Evolutionary conservation across 2,329 filamentous ascomycete genomes (phyloP).

Genomic region (Trichoderma semiorbis): DNA sequence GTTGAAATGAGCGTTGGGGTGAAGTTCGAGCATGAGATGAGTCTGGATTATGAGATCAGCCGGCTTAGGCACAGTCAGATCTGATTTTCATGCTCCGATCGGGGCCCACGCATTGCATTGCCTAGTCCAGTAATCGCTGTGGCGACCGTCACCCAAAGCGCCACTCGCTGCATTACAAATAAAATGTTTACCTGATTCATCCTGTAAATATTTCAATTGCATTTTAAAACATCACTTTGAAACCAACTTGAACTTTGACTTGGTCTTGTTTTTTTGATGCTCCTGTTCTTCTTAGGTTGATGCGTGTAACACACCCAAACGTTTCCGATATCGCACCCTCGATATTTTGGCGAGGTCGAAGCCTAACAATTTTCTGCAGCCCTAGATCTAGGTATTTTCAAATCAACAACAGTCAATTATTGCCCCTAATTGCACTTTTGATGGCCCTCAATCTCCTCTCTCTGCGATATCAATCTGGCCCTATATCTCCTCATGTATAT

Average conservation of each 20-base stretch:
- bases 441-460: not conserved
- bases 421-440: not conserved
- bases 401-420: not conserved
- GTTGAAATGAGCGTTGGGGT: not conserved
- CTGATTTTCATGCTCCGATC: constrained; percentile 6
- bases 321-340: not conserved
- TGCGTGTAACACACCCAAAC: not conserved
- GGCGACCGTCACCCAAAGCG: not conserved
- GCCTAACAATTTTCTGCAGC: not conserved
- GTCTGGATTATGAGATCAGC: not conserved
- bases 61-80: not conserved
- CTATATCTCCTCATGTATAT: not conserved
- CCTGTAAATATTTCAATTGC: not conserved
- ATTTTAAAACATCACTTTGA: not conserved
- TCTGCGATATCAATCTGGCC: not conserved
- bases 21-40: not conserved
- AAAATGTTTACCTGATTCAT: not conserved
- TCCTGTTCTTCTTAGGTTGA: not conserved
- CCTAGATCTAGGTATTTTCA: not conserved
- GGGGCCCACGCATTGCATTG: not conserved
- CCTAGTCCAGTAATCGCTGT: not conserved
- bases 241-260: not conserved
- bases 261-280: not conserved
- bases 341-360: not conserved
- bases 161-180: not conserved